A percentile compares a stretch with the other conserved stretches of the same genome.
Conservation (phyloP, 2,329 filamentous ascomycete genomes). For the Arthrinium puccinioides region DNA sequence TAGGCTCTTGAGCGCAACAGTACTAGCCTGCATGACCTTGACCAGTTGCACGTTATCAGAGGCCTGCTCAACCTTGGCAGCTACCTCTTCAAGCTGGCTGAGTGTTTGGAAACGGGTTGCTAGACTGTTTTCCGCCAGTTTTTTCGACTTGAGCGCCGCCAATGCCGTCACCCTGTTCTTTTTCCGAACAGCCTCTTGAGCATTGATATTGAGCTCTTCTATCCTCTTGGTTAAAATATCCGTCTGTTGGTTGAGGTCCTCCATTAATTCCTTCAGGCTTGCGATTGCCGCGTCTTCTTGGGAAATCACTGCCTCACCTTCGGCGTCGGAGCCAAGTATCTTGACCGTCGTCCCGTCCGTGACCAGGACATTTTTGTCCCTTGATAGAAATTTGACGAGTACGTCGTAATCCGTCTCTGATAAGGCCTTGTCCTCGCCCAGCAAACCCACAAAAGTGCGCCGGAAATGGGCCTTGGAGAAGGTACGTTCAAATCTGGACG, state of each 20-base stretch:
- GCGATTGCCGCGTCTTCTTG: slow-evolving; percentile 77
- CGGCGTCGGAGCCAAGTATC: slow-evolving; percentile 48
- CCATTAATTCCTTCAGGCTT: slow-evolving; percentile 71
- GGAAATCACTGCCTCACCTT: slow-evolving; percentile 48
- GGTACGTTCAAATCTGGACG: slow-evolving; percentile 55
- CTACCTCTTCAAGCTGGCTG: slow-evolving; percentile 75
- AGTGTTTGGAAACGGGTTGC: slow-evolving; percentile 66
- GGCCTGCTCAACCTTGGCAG: slow-evolving; percentile 78
- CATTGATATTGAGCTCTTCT: slow-evolving; percentile 54
- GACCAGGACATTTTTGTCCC: slow-evolving; percentile 54
- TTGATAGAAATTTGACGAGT: slow-evolving; percentile 60
- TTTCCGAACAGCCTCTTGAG: slow-evolving; percentile 61
- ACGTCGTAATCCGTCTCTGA: slow-evolving; percentile 61
- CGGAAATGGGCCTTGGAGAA: slow-evolving; percentile 62
- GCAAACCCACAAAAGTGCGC: slow-evolving; percentile 44
- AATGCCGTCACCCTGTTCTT: slow-evolving; percentile 73
- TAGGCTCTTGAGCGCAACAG: slow-evolving; percentile 62
- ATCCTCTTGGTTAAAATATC: slow-evolving; percentile 59
- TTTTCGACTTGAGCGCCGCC: slow-evolving; percentile 74
- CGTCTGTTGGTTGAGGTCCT: slow-evolving; percentile 68
- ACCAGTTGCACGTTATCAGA: slow-evolving; percentile 79
- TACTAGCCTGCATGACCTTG: slow-evolving; percentile 72
- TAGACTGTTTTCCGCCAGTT: slow-evolving; percentile 69
- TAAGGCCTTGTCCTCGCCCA: slow-evolving; percentile 40
- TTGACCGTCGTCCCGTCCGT: slow-evolving; percentile 67